Percentiles rank a stretch among this genome's conserved stretches.
phyloP scores from a whole-genome alignment of 177 flowering plant genomes.

The Vitis hybrid region DNA sequence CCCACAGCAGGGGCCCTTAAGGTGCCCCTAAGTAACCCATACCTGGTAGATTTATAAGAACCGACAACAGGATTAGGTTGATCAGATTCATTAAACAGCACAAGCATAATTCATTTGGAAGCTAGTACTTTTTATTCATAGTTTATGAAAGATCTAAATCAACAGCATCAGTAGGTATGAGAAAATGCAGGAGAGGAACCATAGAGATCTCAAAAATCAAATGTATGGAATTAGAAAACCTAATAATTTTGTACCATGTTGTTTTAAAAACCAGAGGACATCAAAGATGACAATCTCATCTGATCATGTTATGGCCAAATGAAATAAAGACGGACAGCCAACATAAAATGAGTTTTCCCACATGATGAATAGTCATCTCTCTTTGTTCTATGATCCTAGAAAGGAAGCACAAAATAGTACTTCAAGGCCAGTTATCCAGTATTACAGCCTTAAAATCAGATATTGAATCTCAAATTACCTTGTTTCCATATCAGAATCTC shows the following conservation, averaged over 20 bases:
- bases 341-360: background rate
- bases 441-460: background rate
- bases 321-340: background rate
- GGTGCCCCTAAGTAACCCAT: conserved; percentile 83
- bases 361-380: background rate
- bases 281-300: background rate
- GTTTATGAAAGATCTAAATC: background rate
- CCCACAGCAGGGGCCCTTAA: conserved; percentile 92
- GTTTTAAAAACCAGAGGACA: background rate
- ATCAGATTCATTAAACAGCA: background rate
- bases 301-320: background rate
- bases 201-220: background rate
- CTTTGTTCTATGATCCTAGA: background rate
- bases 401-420: background rate
- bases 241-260: background rate
- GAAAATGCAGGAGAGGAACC: background rate
- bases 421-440: background rate
- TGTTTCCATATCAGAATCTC: conserved; percentile 82
- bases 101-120: background rate
- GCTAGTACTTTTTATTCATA: background rate
- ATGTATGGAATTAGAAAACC: background rate
- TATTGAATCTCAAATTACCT: conserved; percentile 42
- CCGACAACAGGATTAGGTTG: background rate
- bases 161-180: background rate
- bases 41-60: conserved; percentile 34